Evolutionary conservation across 1,139 yeast genomes (phyloP).

Genomic region (Yamadazyma atlantica): DNA sequence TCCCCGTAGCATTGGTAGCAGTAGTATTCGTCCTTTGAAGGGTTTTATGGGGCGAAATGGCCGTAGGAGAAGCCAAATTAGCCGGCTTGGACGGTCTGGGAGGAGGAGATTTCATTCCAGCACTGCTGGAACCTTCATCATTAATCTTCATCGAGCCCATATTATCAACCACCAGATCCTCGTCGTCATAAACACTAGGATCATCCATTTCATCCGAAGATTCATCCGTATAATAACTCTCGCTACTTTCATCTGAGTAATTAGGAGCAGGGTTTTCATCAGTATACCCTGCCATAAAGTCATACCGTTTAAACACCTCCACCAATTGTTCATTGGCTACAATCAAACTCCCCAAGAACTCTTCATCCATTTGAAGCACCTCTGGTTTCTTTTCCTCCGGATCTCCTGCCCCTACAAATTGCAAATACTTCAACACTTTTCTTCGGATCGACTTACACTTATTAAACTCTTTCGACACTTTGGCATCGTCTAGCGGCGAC

Average conservation of each 20-base stretch:
- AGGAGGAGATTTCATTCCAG: slow-evolving; percentile 22
- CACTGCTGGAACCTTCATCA: slow-evolving; percentile 3
- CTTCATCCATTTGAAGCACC: slow-evolving; percentile 55
- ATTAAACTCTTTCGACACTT: slow-evolving; percentile 62
- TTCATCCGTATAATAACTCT: slow-evolving; percentile 48
- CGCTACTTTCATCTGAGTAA: slow-evolving; percentile 31
- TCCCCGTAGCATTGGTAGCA: slow-evolving; percentile 23
- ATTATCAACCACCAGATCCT: slow-evolving; percentile 19
- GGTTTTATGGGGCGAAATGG: too few relatives aligned
- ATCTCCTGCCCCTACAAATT: slow-evolving; percentile 64
- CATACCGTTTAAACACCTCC: slow-evolving; percentile 66
- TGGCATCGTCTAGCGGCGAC: slow-evolving; percentile 61
- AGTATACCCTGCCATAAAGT: slow-evolving; percentile 42
- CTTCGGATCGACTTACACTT: slow-evolving; percentile 77
- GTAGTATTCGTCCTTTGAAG: slow-evolving; percentile 24
- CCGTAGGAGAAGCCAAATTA: slow-evolving; percentile 14
- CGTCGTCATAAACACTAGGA: slow-evolving; percentile 17
- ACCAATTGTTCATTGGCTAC: slow-evolving; percentile 90
- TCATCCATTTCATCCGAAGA: slow-evolving; percentile 31
- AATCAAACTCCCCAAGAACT: slow-evolving; percentile 78
- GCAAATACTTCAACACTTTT: slow-evolving; percentile 75
- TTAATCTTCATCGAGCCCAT: slow-evolving; percentile 16
- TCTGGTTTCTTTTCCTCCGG: slow-evolving; percentile 28
- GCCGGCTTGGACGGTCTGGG: slow-evolving; percentile 33
- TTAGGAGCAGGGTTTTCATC: slow-evolving; percentile 37